phyloP scores from a whole-genome alignment of 495 filamentous ascomycete genomes.

The Tuber melanosporum region DNA sequence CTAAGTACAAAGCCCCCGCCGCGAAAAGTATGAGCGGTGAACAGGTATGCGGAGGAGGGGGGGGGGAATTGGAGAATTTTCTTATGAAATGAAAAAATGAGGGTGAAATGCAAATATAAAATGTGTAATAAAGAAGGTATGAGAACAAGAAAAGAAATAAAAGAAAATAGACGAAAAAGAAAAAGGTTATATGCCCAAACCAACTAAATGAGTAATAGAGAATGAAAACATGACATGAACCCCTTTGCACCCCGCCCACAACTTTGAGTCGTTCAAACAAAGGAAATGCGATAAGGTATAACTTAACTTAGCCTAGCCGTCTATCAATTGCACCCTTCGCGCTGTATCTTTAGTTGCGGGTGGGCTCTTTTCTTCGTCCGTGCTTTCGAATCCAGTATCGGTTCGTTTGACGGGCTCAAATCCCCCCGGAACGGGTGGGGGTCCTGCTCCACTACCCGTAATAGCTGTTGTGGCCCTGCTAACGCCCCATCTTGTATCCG shows the following conservation, averaged over 20 bases:
- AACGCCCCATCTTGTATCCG: constrained; percentile 30
- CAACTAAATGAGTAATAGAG: background rate
- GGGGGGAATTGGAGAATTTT: background rate
- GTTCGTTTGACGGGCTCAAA: constrained; percentile 24
- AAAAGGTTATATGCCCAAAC: background rate
- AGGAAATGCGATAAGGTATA: background rate
- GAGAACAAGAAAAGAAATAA: background rate
- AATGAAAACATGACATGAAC: constrained; percentile 2
- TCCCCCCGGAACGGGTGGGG: constrained; percentile 18
- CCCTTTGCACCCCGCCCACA: background rate
- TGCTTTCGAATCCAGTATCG: constrained; percentile 21
- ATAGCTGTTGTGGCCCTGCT: constrained; percentile 27
- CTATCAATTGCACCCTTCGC: constrained; percentile 3
- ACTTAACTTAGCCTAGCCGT: background rate
- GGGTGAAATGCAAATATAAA: constrained; percentile 2
- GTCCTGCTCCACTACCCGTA: constrained; percentile 30
- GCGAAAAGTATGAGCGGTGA: background rate
- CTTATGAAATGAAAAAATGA: background rate
- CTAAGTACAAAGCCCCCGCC: background rate
- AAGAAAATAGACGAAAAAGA: background rate
- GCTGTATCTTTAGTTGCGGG: constrained; percentile 6
- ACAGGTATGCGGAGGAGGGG: background rate
- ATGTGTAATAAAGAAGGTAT: background rate
- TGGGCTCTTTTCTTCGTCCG: constrained; percentile 8
- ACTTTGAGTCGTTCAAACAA: background rate